These are phyloP conservation scores for Aspergillus nomiae DNA, from an alignment of 2,329 filamentous ascomycete genomes.

Conservation along the genomic window DNA sequence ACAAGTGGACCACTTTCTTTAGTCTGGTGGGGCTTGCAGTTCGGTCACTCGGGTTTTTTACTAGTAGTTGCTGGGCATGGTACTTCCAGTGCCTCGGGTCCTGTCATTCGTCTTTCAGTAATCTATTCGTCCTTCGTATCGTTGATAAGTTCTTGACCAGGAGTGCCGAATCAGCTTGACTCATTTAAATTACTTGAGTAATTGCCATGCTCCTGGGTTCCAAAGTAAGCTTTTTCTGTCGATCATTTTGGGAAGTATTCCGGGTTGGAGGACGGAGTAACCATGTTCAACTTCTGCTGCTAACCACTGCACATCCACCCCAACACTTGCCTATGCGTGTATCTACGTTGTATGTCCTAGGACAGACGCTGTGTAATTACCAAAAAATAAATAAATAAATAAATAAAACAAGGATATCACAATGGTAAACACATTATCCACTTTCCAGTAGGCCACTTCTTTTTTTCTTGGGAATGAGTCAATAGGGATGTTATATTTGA, in stretches of 20 bases:
- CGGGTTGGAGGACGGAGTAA: neutral
- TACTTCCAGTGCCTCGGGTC: constrained; percentile 28
- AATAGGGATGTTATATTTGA: neutral
- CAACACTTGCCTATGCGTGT: too few relatives aligned
- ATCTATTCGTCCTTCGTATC: neutral
- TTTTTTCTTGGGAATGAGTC: neutral
- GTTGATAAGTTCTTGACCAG: neutral
- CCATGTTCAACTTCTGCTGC: neutral
- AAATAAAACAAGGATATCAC: neutral
- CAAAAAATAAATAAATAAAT: neutral
- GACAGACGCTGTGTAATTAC: too few relatives aligned
- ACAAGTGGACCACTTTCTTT: constrained; percentile 2
- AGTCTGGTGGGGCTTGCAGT: neutral
- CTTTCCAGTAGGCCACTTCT: neutral
- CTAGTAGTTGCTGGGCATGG: constrained; percentile 15
- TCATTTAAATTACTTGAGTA: neutral
- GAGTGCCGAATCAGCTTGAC: neutral
- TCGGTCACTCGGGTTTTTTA: constrained; percentile 12
- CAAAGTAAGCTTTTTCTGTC: constrained; percentile 19
- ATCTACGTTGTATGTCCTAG: too few relatives aligned
- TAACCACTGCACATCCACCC: neutral
- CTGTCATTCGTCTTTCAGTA: constrained; percentile 19
- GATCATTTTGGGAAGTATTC: constrained; percentile 12
- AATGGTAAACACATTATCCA: neutral
- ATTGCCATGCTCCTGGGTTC: constrained; percentile 9